These are phyloP conservation scores for Tetrahymena borealis DNA, from an alignment of 73 alveolate species.

Conservation along the genomic window DNA sequence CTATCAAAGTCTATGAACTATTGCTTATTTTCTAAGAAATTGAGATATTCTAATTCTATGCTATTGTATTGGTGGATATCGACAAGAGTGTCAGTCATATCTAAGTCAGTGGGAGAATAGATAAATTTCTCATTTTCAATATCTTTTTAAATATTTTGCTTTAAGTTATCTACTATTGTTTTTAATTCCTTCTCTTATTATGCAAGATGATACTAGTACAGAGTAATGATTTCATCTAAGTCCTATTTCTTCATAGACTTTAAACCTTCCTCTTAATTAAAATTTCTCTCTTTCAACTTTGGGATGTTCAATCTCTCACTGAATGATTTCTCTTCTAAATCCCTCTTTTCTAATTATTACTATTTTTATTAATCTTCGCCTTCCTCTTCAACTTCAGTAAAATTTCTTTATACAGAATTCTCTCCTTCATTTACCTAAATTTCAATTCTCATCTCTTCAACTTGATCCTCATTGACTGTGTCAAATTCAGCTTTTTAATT, in stretches of 20 bases:
- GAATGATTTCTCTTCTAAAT: not conserved
- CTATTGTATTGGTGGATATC: slow-evolving; percentile 18
- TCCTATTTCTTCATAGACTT: not conserved
- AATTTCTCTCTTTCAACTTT: not conserved
- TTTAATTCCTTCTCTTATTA: not conserved
- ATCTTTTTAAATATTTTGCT: not conserved
- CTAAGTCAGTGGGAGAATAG: not conserved
- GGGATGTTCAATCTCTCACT: not conserved
- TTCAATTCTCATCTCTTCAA: not conserved
- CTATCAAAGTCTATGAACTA: not conserved
- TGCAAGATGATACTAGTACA: not conserved
- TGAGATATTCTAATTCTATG: slow-evolving; percentile 21
- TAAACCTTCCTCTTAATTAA: not conserved
- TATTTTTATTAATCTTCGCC: no score
- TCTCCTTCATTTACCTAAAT: no score
- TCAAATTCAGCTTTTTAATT: no score
- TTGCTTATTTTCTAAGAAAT: slow-evolving; percentile 12
- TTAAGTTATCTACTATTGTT: not conserved
- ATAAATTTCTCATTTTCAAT: not conserved
- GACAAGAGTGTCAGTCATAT: not conserved
- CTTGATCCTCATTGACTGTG: no score
- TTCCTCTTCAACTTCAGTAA: no score
- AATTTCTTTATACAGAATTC: no score
- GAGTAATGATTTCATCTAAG: not conserved
- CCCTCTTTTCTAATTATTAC: no score